Evolutionary conservation across 495 filamentous ascomycete genomes (phyloP).

Genomic region (Cenococcum geophilum): DNA sequence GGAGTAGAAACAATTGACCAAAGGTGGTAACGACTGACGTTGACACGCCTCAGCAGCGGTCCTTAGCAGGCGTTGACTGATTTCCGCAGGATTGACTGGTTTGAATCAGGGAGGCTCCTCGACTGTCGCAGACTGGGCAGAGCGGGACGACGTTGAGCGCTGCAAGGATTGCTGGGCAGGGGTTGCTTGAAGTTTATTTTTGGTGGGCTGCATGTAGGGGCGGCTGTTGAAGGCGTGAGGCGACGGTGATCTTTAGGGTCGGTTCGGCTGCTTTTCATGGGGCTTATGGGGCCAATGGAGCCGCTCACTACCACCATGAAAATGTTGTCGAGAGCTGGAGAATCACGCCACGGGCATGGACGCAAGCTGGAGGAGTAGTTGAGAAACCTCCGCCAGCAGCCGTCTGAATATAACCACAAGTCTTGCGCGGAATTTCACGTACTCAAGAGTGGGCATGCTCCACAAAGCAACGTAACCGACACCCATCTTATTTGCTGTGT

Average conservation of each 20-base stretch:
- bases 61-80: background rate
- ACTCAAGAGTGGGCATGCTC: too few species aligned
- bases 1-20: background rate
- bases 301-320: too few species aligned
- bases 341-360: too few species aligned
- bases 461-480: too few species aligned
- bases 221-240: background rate
- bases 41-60: background rate
- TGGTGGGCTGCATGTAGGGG: background rate
- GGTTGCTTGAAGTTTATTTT: background rate
- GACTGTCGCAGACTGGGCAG: conserved; percentile 1
- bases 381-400: too few species aligned
- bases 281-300: too few species aligned
- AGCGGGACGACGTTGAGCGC: conserved; percentile 1
- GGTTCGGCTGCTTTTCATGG: too few species aligned
- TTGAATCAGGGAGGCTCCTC: background rate
- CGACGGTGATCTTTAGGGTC: background rate
- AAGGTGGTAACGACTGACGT: conserved; percentile 2
- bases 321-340: too few species aligned
- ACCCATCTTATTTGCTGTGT: too few species aligned
- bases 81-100: conserved; percentile 2
- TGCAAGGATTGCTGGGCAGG: conserved; percentile 3
- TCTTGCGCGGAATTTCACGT: too few species aligned
- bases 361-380: too few species aligned
- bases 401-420: too few species aligned